Evolutionary conservation across 169 alveolate genomes (phyloP), one percentile per base, ranked within the genome.

Genomic region (Theileria orientalis): DNA sequence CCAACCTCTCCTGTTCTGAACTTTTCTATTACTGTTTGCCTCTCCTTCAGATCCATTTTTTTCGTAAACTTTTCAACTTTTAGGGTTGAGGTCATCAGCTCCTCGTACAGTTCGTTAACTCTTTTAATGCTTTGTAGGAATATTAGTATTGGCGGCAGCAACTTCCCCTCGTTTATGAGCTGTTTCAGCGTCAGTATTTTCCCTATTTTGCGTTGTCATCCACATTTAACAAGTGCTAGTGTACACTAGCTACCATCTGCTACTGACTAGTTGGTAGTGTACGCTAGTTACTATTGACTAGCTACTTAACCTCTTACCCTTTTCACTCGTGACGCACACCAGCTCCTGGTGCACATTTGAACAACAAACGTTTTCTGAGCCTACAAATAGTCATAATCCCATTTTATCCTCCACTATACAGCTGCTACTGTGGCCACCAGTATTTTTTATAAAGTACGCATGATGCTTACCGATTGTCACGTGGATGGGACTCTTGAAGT

Each of bases 261-360:
- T n/a, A n/a, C n/a, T n/a, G n/a, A n/a, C n/a, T n/a, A n/a, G n/a
- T n/a, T n/a, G n/a, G n/a, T n/a, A n/a, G n/a, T n/a, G n/a, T n/a
- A n/a, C n/a, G n/a, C n/a, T n/a, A n/a, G n/a, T n/a, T n/a, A n/a
- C n/a, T n/a, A n/a, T 37, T 49, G 9, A 49, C 9, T 49, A n/a
- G 3, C 33, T 19, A 49, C 9, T 9, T 23, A 27, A 27, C 21
- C 7, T 21, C 37, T 13, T 27, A 14, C 91, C 91, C 37, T 68
- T 76, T 21, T 87, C 90, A 44, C 79, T 87, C 21, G 93, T 87
- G 8, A 87, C 93, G 52, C 93, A 87, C 13, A 87, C 71, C 30
- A 87, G 84, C 61, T 87, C 93, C 67, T 87, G 93, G 13, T 64
- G 60, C 13, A 87, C 83, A 33, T 87, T 87, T n/a, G 76, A 75